These are phyloP conservation scores for Phytophthora boehmeriae DNA, from an alignment of 352 stramenopile species.

Conservation along the genomic window DNA sequence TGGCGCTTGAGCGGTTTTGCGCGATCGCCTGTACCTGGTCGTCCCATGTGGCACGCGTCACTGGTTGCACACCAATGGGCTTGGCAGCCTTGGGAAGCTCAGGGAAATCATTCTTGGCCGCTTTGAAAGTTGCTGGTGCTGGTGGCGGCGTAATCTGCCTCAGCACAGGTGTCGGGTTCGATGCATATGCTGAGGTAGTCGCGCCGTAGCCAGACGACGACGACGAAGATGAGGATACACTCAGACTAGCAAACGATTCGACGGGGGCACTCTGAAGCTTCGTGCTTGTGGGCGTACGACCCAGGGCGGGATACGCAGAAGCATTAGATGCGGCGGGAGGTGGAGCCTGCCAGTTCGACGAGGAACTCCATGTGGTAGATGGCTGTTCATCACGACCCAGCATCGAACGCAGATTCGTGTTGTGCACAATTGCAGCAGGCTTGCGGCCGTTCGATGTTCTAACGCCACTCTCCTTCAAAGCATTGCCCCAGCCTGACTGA, in stretches of 20 bases:
- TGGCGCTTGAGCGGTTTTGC: constrained; percentile 49
- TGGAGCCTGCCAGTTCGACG: constrained; percentile 53
- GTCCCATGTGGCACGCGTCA: constrained; percentile 84
- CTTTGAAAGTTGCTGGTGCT: constrained; percentile 39
- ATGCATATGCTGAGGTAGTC: constrained; percentile 38
- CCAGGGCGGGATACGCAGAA: constrained; percentile 26
- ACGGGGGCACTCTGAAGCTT: constrained; percentile 68
- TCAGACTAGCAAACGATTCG: constrained; percentile 55
- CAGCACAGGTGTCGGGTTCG: constrained; percentile 34
- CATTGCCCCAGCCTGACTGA: constrained; percentile 72
- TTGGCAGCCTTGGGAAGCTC: constrained; percentile 64
- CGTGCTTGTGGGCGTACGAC: constrained; percentile 46
- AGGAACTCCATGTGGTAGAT: constrained; percentile 58
- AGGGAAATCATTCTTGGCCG: constrained; percentile 79
- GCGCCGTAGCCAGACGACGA: constrained; percentile 44
- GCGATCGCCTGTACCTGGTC: constrained; percentile 77
- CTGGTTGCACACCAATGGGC: constrained; percentile 68
- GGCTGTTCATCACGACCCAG: constrained; percentile 43
- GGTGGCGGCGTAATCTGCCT: constrained; percentile 27
- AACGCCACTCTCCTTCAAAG: constrained; percentile 70
- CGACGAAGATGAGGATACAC: constrained; percentile 30
- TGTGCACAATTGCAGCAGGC: constrained; percentile 61
- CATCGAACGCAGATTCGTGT: constrained; percentile 54
- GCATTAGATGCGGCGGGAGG: constrained; percentile 22
- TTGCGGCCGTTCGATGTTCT: constrained; percentile 26